phyloP scores from a whole-genome alignment of 139 green algal species.

The Diplosphaera chodatii region DNA sequence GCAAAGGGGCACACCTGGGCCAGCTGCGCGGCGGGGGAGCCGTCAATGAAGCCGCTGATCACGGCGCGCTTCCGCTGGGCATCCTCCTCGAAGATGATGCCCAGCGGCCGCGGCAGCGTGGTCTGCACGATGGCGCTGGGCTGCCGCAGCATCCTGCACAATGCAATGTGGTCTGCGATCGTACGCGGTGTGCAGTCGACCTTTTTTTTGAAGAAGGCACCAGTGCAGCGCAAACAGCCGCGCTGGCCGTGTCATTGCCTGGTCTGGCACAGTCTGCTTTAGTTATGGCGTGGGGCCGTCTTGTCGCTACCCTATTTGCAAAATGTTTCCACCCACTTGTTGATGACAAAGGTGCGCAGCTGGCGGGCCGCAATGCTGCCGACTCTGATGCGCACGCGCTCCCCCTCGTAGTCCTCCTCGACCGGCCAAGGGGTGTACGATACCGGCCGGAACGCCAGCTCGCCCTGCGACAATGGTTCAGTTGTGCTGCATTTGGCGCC shows the following conservation, averaged over 20 bases:
- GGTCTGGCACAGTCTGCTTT: too few relatives aligned
- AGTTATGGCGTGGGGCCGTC: too few relatives aligned
- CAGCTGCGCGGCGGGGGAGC: conserved; percentile 11
- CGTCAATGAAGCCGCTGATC: conserved; percentile 37
- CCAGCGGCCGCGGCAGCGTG: conserved; percentile 63
- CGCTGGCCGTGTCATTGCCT: too few relatives aligned
- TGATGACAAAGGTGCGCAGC: conserved; percentile 38
- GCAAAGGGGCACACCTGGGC: conserved; percentile 1
- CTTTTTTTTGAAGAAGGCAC: too few relatives aligned
- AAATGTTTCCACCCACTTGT: conserved; percentile 5
- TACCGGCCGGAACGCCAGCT: conserved; percentile 64
- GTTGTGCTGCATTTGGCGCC: too few relatives aligned
- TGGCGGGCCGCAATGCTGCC: conserved; percentile 32
- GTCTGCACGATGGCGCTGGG: conserved; percentile 48
- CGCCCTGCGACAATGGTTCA: conserved; percentile 25
- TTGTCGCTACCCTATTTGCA: too few relatives aligned
- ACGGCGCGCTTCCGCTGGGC: conserved; percentile 24
- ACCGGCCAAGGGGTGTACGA: conserved; percentile 74
- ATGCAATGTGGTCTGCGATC: too few relatives aligned
- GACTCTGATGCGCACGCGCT: conserved; percentile 60
- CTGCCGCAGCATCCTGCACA: conserved; percentile 31
- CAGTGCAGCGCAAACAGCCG: too few relatives aligned
- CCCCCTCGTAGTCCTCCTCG: conserved; percentile 35
- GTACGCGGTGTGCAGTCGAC: too few relatives aligned
- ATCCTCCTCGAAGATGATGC: conserved; percentile 59